Conservation (phyloP, 805 yeast species). For the Saccharomycopsis sp. region DNA sequence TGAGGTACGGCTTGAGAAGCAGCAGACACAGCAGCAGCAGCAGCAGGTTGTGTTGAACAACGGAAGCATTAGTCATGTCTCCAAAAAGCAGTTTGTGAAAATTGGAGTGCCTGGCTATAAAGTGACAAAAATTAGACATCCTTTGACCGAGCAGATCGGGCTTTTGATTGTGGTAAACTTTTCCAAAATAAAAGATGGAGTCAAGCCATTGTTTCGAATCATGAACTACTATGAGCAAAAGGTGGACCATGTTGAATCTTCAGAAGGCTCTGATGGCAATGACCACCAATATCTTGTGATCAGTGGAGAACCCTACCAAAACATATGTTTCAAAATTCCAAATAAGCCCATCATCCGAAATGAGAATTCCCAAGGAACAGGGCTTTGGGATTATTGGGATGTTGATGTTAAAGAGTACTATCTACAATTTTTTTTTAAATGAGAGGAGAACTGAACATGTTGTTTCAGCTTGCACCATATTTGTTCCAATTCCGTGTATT, state of each 20-base stretch:
- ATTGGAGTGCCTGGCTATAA: constrained; percentile 73
- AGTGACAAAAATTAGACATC: constrained; percentile 62
- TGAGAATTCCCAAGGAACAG: constrained; percentile 25
- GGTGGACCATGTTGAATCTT: constrained; percentile 40
- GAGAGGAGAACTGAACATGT: constrained; percentile 8
- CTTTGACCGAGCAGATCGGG: constrained; percentile 53
- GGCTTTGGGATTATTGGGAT: constrained; percentile 71
- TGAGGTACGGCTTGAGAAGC: constrained; percentile 24
- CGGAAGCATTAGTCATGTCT: constrained; percentile 19
- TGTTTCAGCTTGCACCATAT: too few species aligned
- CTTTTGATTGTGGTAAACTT: constrained; percentile 54
- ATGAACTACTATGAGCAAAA: constrained; percentile 72
- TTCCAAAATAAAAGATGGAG: constrained; percentile 39
- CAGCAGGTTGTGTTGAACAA: constrained; percentile 13
- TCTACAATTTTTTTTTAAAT: constrained; percentile 56
- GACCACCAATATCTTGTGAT: constrained; percentile 65
- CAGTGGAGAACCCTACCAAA: constrained; percentile 89
- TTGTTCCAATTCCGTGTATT: too few species aligned
- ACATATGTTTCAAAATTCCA: constrained; percentile 70
- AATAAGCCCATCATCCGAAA: constrained; percentile 36
- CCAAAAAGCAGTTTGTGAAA: constrained; percentile 44
- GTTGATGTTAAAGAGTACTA: constrained; percentile 58
- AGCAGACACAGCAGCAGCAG: constrained; percentile 10
- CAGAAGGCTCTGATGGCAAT: constrained; percentile 18
- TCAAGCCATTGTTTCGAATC: constrained; percentile 60